Evolutionary conservation across 495 filamentous ascomycete genomes (phyloP).

Genomic region (Talaromyces wortmannii): DNA sequence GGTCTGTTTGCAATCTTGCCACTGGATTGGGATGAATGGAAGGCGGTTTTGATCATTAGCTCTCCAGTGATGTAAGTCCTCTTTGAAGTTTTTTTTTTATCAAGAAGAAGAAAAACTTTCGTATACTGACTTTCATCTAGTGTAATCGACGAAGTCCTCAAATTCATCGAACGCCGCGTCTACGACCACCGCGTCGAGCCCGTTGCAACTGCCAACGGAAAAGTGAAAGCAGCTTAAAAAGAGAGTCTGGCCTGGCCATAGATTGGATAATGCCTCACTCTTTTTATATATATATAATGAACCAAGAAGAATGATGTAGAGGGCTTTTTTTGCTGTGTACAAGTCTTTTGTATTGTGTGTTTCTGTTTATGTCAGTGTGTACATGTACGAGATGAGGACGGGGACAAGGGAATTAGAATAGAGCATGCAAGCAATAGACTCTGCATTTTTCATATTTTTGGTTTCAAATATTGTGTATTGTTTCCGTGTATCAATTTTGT

Average conservation of each 20-base stretch:
- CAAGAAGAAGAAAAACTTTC: not conserved
- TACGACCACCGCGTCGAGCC: slow-evolving; percentile 22
- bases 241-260: not conserved
- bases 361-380: too few species aligned
- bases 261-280: not conserved
- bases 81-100: not conserved
- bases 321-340: too few species aligned
- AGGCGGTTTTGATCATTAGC: slow-evolving; percentile 84
- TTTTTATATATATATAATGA: too few species aligned
- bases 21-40: slow-evolving; percentile 84
- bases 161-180: slow-evolving; percentile 66
- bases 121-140: slow-evolving; percentile 31
- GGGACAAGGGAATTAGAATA: too few species aligned
- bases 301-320: too few species aligned
- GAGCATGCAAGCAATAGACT: too few species aligned
- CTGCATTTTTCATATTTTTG: too few species aligned
- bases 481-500: too few species aligned
- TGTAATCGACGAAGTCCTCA: slow-evolving; percentile 83
- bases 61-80: slow-evolving; percentile 82
- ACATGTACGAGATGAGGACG: too few species aligned
- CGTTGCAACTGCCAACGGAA: not conserved
- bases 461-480: too few species aligned
- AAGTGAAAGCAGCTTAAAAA: not conserved
- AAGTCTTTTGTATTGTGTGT: too few species aligned
- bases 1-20: slow-evolving; percentile 86